These are phyloP conservation scores for Yarrowia keelungensis DNA, from an alignment of 805 yeast species.

Conservation along the genomic window DNA sequence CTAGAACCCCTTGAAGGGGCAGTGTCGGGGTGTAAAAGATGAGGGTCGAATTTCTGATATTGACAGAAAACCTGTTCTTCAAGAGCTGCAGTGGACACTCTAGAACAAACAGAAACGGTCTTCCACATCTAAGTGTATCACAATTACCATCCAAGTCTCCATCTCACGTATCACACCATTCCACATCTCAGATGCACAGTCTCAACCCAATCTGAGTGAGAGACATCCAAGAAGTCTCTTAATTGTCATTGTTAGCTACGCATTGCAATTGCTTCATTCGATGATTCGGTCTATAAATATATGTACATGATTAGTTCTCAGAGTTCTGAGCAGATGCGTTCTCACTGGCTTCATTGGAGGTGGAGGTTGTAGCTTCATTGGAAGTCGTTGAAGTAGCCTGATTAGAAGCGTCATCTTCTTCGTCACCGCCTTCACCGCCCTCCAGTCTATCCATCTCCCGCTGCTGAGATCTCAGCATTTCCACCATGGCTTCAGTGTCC, in stretches of 20 bases:
- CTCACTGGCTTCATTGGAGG: neutral
- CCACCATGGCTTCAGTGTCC: conserved; percentile 72
- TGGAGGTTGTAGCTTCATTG: neutral
- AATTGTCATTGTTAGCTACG: neutral
- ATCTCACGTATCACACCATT: neutral
- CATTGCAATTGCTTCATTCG: too few species aligned
- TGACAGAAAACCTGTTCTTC: too few species aligned
- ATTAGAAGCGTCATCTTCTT: neutral
- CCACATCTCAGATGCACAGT: neutral
- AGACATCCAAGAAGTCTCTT: too few species aligned
- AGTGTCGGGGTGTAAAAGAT: too few species aligned
- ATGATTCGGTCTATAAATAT: conserved; percentile 6
- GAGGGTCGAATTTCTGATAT: too few species aligned
- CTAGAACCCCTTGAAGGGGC: too few species aligned
- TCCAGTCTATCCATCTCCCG: conserved; percentile 23
- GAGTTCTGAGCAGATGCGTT: too few species aligned
- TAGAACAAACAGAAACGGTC: too few species aligned
- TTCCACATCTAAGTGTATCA: too few species aligned
- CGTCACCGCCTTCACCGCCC: neutral
- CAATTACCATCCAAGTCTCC: too few species aligned
- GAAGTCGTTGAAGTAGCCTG: neutral
- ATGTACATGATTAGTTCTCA: conserved; percentile 7
- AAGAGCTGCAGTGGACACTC: too few species aligned
- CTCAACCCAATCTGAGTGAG: conserved; percentile 1
- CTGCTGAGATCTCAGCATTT: conserved; percentile 44